A percentile compares a stretch with the other conserved stretches of the same genome.
Evolutionary conservation across 306 rosid species (phyloP).

Genomic region (Fragaria vesca): DNA sequence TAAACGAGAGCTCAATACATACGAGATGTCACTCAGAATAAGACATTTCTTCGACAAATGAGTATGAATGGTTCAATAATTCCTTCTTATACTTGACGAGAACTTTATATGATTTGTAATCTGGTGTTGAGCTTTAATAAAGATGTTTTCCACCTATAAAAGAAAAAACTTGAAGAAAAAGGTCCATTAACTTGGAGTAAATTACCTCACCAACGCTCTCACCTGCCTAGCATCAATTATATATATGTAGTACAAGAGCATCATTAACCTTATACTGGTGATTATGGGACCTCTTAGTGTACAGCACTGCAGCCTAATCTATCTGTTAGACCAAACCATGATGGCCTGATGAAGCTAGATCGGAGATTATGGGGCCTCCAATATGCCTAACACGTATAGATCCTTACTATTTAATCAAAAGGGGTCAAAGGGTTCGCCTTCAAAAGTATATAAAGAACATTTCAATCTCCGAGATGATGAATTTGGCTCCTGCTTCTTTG

Average conservation of each 20-base stretch:
- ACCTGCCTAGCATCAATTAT: neutral
- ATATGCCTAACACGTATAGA: neutral
- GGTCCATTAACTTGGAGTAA: neutral
- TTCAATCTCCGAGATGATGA: neutral
- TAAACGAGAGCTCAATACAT: neutral
- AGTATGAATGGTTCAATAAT: neutral
- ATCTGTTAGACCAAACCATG: neutral
- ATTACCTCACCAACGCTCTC: neutral
- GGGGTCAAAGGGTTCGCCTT: neutral
- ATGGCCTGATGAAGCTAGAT: neutral
- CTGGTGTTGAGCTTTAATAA: neutral
- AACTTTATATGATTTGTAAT: neutral
- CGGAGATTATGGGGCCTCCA: neutral
- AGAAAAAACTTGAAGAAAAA: neutral
- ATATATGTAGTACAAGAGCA: neutral
- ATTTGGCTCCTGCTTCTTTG: slow-evolving; percentile 10
- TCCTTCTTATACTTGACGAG: neutral
- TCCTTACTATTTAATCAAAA: neutral
- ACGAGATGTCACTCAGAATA: slow-evolving; percentile 4
- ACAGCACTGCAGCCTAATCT: neutral
- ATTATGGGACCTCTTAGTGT: neutral
- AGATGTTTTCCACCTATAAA: neutral
- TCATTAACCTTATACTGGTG: neutral
- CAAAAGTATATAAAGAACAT: neutral
- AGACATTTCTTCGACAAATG: neutral